phyloP scores from a whole-genome alignment of 768 basidiomycete genomes.

The Boletellus sp. region DNA sequence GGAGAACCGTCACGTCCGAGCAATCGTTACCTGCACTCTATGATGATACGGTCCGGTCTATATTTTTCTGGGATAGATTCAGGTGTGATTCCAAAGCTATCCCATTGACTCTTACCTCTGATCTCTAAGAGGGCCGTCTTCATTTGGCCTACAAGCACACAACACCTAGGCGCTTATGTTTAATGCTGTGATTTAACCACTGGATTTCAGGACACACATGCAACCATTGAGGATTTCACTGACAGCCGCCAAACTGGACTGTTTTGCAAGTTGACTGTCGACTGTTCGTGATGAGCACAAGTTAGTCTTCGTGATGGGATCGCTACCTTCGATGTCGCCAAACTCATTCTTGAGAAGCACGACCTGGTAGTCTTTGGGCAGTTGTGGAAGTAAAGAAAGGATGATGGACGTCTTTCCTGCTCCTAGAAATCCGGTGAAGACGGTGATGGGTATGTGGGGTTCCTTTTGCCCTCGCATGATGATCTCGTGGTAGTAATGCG shows the following conservation, averaged over 20 bases:
- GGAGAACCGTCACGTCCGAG: neutral
- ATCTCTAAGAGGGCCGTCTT: constrained; percentile 88
- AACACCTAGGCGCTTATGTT: constrained; percentile 55
- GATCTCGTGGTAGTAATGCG: too few relatives aligned
- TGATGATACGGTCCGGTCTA: constrained; percentile 86
- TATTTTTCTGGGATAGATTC: constrained; percentile 60
- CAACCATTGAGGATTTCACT: constrained; percentile 96
- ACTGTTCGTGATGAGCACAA: constrained; percentile 43
- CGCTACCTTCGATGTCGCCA: constrained; percentile 82
- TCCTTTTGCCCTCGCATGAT: constrained; percentile 12
- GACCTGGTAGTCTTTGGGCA: constrained; percentile 83
- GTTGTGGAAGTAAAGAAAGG: constrained; percentile 73
- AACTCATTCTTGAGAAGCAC: constrained; percentile 96
- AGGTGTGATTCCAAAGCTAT: neutral
- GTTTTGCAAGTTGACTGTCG: constrained; percentile 85
- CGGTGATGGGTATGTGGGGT: constrained; percentile 73
- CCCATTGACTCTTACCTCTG: constrained; percentile 46
- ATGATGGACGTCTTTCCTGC: constrained; percentile 81
- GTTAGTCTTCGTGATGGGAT: neutral
- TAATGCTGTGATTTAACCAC: neutral
- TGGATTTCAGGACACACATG: constrained; percentile 50
- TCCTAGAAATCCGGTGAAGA: constrained; percentile 92
- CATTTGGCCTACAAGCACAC: constrained; percentile 93
- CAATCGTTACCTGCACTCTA: constrained; percentile 80
- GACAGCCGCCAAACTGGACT: constrained; percentile 81